Conservation (phyloP, 805 yeast genomes). For the Pichia pseudocactophila region DNA sequence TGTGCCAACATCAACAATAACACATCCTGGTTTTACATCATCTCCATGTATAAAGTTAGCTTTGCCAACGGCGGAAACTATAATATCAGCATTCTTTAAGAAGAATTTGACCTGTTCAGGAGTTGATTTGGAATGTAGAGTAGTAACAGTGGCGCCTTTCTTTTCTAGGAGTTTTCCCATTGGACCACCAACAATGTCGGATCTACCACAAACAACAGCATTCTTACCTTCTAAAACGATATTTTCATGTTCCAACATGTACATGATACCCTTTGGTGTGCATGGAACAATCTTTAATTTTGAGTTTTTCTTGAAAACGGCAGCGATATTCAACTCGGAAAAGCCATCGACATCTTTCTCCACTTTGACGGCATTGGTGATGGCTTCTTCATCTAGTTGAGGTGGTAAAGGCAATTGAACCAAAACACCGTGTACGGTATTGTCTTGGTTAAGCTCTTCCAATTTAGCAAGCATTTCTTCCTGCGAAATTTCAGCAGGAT, state of each 20-base stretch:
- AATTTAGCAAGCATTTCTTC: constrained; percentile 51
- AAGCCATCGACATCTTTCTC: constrained; percentile 95
- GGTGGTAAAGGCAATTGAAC: constrained; percentile 87
- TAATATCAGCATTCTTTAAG: constrained; percentile 69
- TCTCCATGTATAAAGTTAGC: constrained; percentile 81
- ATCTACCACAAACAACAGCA: constrained; percentile 90
- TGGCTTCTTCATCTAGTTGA: constrained; percentile 64
- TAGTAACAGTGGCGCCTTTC: constrained; percentile 81
- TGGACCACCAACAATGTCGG: constrained; percentile 95
- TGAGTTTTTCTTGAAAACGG: constrained; percentile 80
- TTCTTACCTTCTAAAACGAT: constrained; percentile 64
- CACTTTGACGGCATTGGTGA: constrained; percentile 75
- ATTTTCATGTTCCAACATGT: constrained; percentile 61
- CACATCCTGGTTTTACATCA: constrained; percentile 77
- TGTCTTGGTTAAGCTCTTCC: constrained; percentile 60
- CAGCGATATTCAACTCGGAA: constrained; percentile 82
- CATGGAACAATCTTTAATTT: constrained; percentile 80
- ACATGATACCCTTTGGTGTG: constrained; percentile 91
- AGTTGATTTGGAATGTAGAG: constrained; percentile 67
- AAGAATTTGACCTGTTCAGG: constrained; percentile 43
- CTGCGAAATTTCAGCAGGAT: constrained; percentile 56
- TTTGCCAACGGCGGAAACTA: constrained; percentile 86
- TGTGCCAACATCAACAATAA: constrained; percentile 92
- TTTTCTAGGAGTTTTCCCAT: constrained; percentile 75
- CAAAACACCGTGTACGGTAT: constrained; percentile 73